phyloP scores from a whole-genome alignment of 2,329 filamentous ascomycete species.

The Arthrinium phaeospermum region DNA sequence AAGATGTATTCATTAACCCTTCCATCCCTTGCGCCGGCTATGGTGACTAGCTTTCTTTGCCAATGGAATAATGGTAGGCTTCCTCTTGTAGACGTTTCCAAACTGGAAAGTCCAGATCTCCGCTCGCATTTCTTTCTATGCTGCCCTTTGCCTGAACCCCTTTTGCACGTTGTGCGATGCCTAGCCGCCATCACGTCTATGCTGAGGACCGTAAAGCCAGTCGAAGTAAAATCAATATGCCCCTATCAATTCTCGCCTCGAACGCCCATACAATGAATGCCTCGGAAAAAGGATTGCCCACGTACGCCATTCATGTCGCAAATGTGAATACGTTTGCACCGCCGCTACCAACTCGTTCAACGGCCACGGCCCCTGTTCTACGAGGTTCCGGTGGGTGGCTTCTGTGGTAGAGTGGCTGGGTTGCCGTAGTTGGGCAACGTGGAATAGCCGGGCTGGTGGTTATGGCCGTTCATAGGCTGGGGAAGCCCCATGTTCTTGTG shows the following conservation, averaged over 20 bases:
- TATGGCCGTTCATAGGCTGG: slow-evolving; percentile 21
- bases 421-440: slow-evolving; percentile 65
- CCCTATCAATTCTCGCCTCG: slow-evolving; percentile 18
- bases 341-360: slow-evolving; percentile 14
- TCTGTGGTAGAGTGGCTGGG: slow-evolving; percentile 64
- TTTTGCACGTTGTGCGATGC: slow-evolving; percentile 5
- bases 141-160: not conserved
- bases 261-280: slow-evolving; percentile 22
- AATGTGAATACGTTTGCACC: not conserved
- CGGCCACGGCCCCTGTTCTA: slow-evolving; percentile 38
- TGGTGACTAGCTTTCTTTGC: slow-evolving; percentile 6
- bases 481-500: slow-evolving; percentile 46
- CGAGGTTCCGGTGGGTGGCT: slow-evolving; percentile 58
- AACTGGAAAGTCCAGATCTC: slow-evolving; percentile 5
- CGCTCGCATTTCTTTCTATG: slow-evolving; percentile 7
- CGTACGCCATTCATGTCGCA: slow-evolving; percentile 19
- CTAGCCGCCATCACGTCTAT: slow-evolving; percentile 15
- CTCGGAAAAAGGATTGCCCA: slow-evolving; percentile 15
- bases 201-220: slow-evolving; percentile 1
- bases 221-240: slow-evolving; percentile 2
- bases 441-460: slow-evolving; percentile 45
- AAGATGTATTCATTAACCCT: slow-evolving; percentile 14
- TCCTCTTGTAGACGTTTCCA: slow-evolving; percentile 10
- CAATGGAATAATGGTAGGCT: slow-evolving; percentile 8
- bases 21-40: slow-evolving; percentile 15